Evolutionary conservation across 495 filamentous ascomycete genomes (phyloP).

Genomic region (Melanomma pulvis-pyrius): DNA sequence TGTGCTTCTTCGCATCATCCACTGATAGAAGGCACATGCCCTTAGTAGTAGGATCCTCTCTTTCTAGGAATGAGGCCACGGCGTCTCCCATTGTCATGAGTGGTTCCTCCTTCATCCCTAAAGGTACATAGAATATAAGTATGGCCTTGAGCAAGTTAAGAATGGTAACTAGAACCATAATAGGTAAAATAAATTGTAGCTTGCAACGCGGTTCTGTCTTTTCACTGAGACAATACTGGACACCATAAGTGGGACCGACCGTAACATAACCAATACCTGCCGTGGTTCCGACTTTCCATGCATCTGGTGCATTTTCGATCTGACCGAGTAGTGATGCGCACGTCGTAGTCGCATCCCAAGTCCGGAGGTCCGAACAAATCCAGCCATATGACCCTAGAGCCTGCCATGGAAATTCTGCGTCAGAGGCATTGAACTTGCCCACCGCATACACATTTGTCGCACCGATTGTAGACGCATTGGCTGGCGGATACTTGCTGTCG

Average conservation of each 20-base stretch:
- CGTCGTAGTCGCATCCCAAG: neutral
- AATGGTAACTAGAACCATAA: conserved; percentile 49
- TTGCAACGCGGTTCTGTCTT: conserved; percentile 45
- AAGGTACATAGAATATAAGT: conserved; percentile 45
- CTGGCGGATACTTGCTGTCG: conserved; percentile 15
- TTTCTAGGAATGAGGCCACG: conserved; percentile 51
- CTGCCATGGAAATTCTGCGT: neutral
- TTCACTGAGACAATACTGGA: conserved; percentile 50
- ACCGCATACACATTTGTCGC: neutral
- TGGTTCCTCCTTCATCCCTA: conserved; percentile 37
- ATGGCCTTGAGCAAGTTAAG: conserved; percentile 48
- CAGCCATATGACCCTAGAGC: neutral
- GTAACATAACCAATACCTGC: neutral
- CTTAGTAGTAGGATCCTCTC: conserved; percentile 19
- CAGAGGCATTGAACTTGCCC: neutral
- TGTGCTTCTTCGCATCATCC: neutral
- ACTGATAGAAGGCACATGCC: conserved; percentile 13
- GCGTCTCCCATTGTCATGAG: conserved; percentile 59
- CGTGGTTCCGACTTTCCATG: conserved; percentile 22
- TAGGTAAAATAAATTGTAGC: conserved; percentile 49
- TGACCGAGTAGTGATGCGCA: neutral
- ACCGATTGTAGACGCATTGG: neutral
- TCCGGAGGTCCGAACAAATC: neutral
- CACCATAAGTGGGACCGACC: no score
- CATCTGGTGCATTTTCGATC: neutral